Percentiles rank a stretch among this genome's conserved stretches.
Evolutionary conservation across 768 basidiomycete genomes (phyloP).

Genomic region (Multifurca ochricompacta): DNA sequence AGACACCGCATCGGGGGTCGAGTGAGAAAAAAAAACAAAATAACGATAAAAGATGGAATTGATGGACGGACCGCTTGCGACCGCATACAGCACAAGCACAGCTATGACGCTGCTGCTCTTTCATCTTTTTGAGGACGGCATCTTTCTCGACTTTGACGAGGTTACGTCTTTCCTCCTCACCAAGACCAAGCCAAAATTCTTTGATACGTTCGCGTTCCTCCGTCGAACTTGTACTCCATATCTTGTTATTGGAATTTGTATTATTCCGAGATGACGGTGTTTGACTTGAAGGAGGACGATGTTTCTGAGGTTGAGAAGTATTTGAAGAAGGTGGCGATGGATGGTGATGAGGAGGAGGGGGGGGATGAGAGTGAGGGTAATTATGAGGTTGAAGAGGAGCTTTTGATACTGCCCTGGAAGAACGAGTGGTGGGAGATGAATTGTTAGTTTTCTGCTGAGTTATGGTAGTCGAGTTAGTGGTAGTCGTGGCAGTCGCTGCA

Average conservation of each 20-base stretch:
- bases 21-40: slow-evolving; percentile 21
- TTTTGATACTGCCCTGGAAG: slow-evolving; percentile 40
- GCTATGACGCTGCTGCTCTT: slow-evolving; percentile 96
- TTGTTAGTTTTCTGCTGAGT: slow-evolving; percentile 20
- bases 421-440: slow-evolving; percentile 28
- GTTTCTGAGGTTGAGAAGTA: slow-evolving; percentile 32
- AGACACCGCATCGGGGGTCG: slow-evolving; percentile 20
- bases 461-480: background rate
- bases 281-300: slow-evolving; percentile 29
- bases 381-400: slow-evolving; percentile 46
- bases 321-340: slow-evolving; percentile 44
- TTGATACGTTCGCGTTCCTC: slow-evolving; percentile 97
- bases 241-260: slow-evolving; percentile 52
- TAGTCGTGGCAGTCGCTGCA: no score
- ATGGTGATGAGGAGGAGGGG: slow-evolving; percentile 47
- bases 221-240: slow-evolving; percentile 87
- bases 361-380: slow-evolving; percentile 42
- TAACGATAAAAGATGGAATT: slow-evolving; percentile 24
- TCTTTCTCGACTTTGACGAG: slow-evolving; percentile 98
- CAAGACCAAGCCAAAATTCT: slow-evolving; percentile 94
- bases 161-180: slow-evolving; percentile 82
- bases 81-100: slow-evolving; percentile 96
- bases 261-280: background rate
- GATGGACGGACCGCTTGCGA: slow-evolving; percentile 76
- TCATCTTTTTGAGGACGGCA: slow-evolving; percentile 97